phyloP scores from a whole-genome alignment of 148 eudicot genomes.

The Vaccinium vitisidaea region DNA sequence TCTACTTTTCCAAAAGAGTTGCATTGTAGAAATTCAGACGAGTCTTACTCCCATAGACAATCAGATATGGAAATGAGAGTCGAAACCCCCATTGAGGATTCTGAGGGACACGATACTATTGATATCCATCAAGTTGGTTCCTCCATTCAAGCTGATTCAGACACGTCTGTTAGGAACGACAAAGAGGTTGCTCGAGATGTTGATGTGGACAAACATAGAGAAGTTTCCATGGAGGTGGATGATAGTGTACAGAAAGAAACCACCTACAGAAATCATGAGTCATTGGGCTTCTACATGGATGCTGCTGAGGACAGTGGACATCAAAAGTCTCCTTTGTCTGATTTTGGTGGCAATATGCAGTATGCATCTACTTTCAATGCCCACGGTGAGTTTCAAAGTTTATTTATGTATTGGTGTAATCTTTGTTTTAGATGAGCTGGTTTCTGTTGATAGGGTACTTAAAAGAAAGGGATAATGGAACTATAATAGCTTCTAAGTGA shows the following conservation, averaged over 20 bases:
- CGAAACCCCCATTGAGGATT: slow-evolving; percentile 29
- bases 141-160: slow-evolving; percentile 39
- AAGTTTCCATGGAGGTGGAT: slow-evolving; percentile 32
- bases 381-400: slow-evolving; percentile 43
- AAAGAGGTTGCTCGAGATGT: slow-evolving; percentile 31
- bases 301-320: slow-evolving; percentile 36
- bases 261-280: slow-evolving; percentile 16
- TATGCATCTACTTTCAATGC: slow-evolving; percentile 41
- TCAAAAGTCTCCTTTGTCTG: slow-evolving; percentile 22
- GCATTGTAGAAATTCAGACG: slow-evolving; percentile 34
- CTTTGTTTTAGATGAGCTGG: slow-evolving; percentile 7
- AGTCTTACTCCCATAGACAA: slow-evolving; percentile 26
- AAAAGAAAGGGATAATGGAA: not conserved
- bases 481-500: not conserved
- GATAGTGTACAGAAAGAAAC: slow-evolving; percentile 25
- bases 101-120: slow-evolving; percentile 36
- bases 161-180: slow-evolving; percentile 63
- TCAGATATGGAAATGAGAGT: slow-evolving; percentile 35
- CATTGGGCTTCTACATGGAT: slow-evolving; percentile 32
- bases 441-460: not conserved
- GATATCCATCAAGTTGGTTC: slow-evolving; percentile 40
- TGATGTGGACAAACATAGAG: slow-evolving; percentile 18
- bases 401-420: not conserved
- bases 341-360: slow-evolving; percentile 34
- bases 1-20: slow-evolving; percentile 44